Evolutionary conservation across 1,139 yeast species (phyloP).

Genomic region (Taphrina flavorubra): DNA sequence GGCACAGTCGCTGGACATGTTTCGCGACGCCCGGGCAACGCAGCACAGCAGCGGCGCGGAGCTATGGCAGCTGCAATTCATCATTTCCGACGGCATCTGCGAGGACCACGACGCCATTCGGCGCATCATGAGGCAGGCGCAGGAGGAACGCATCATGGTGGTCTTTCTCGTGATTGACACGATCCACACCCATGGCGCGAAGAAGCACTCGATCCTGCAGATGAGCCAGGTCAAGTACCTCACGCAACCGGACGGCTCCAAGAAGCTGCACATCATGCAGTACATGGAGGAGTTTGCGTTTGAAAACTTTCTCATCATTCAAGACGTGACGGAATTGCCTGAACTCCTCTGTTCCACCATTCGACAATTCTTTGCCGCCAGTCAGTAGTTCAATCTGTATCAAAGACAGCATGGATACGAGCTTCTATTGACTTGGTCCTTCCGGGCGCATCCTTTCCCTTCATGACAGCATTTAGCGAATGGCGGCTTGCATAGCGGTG

Average conservation of each 20-base stretch:
- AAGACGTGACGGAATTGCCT: constrained; percentile 86
- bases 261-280: constrained; percentile 75
- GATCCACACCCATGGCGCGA: constrained; percentile 75
- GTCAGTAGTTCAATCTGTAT: neutral
- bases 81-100: constrained; percentile 94
- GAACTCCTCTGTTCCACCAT: constrained; percentile 86
- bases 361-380: constrained; percentile 78
- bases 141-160: constrained; percentile 90
- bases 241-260: constrained; percentile 70
- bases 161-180: constrained; percentile 96
- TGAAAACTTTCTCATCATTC: constrained; percentile 92
- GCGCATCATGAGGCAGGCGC: constrained; percentile 84
- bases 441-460: too few species aligned
- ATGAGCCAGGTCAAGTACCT: constrained; percentile 90
- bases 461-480: neutral
- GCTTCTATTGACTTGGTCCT: too few species aligned
- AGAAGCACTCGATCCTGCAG: constrained; percentile 74
- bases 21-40: constrained; percentile 67
- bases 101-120: constrained; percentile 87
- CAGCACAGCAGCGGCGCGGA: constrained; percentile 56
- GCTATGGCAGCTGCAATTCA: constrained; percentile 91
- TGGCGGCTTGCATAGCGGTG: neutral
- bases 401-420: too few species aligned
- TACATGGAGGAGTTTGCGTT: constrained; percentile 86
- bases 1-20: constrained; percentile 71